These are phyloP conservation scores for Phanerochaete carnosa DNA, from an alignment of 768 basidiomycete genomes.

Conservation along the genomic window DNA sequence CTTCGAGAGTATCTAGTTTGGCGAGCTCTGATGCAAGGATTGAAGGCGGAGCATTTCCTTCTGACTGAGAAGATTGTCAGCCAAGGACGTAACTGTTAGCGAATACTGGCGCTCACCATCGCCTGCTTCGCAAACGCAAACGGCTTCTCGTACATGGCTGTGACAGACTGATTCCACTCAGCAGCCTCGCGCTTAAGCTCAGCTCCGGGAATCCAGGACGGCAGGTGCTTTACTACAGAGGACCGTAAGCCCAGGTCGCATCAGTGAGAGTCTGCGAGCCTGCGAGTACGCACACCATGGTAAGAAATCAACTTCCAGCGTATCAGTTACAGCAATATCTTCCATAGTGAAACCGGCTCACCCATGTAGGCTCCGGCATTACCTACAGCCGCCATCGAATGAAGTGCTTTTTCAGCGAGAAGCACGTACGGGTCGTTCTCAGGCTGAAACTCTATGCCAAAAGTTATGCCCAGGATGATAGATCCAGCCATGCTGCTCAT, in stretches of 20 bases:
- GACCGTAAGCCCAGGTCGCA: too few species aligned
- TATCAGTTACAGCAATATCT: too few species aligned
- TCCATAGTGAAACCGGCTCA: not conserved
- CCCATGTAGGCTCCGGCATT: not conserved
- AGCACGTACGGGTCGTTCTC: not conserved
- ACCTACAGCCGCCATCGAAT: not conserved
- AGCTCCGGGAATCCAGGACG: slow-evolving; percentile 17
- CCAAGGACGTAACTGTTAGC: too few species aligned
- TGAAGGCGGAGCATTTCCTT: not conserved
- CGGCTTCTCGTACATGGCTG: slow-evolving; percentile 44
- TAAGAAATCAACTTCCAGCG: not conserved
- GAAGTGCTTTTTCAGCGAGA: not conserved
- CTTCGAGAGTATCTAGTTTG: not conserved
- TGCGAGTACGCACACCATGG: not conserved
- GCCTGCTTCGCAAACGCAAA: slow-evolving; percentile 48
- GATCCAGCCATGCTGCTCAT: not conserved
- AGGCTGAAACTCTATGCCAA: not conserved
- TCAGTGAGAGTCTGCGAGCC: not conserved
- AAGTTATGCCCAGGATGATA: not conserved
- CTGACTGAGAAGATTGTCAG: not conserved
- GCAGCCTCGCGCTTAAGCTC: slow-evolving; percentile 14
- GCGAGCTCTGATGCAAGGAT: not conserved
- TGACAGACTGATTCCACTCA: slow-evolving; percentile 2
- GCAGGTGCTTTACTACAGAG: not conserved
- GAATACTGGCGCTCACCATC: not conserved